Conservation (phyloP, 306 rosid genomes). For the Glycine latifolia region DNA sequence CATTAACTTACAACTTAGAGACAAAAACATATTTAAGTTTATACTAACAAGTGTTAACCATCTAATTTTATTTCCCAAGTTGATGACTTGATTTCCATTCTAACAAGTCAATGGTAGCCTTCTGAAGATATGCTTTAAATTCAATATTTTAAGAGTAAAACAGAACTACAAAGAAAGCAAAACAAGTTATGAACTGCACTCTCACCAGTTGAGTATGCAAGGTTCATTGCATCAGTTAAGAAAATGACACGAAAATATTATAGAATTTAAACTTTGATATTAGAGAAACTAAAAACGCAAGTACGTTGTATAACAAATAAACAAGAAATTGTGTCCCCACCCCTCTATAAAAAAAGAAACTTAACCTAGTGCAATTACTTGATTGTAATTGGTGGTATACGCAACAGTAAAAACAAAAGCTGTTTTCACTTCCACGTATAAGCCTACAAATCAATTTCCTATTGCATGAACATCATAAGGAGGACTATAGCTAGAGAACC, state of each 20-base stretch:
- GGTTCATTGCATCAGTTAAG: conserved; percentile 22
- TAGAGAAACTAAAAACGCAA: conserved; percentile 16
- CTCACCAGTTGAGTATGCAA: conserved; percentile 10
- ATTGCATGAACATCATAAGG: conserved; percentile 49
- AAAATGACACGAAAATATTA: neutral
- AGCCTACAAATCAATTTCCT: conserved; percentile 57
- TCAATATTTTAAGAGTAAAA: conserved; percentile 16
- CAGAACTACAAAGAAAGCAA: neutral
- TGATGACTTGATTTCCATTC: neutral
- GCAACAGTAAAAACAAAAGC: conserved; percentile 38
- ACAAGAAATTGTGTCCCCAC: conserved; percentile 9
- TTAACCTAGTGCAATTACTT: conserved; percentile 25
- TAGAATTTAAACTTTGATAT: neutral
- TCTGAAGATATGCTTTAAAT: neutral
- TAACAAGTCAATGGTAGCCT: neutral
- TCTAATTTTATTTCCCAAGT: neutral
- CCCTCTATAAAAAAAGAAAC: neutral
- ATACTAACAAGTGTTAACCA: neutral
- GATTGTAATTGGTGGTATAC: conserved; percentile 33
- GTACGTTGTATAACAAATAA: conserved; percentile 16
- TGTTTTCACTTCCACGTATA: conserved; percentile 55
- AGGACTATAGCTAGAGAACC: conserved; percentile 53
- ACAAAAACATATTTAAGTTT: too few relatives aligned
- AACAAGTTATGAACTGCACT: conserved; percentile 18
- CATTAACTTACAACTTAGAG: too few relatives aligned